Evolutionary conservation across 1,284 basidiomycete genomes (phyloP).

Genomic region (Mycena citricolor): DNA sequence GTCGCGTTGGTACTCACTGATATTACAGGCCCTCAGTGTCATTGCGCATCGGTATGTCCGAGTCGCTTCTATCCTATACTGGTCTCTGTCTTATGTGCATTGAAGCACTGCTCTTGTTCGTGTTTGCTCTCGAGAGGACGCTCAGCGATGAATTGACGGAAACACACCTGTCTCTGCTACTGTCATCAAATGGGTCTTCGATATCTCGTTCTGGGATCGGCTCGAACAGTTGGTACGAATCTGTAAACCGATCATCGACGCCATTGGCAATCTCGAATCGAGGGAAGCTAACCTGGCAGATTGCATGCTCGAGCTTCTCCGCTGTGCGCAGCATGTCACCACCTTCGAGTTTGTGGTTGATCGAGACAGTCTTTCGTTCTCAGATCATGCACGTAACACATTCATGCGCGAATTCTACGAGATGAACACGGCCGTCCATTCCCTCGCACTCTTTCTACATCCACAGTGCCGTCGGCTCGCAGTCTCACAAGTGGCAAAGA

Average conservation of each 20-base stretch:
- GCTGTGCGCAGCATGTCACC: conserved; percentile 1
- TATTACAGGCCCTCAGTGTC: conserved; percentile 10
- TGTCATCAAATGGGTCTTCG: neutral
- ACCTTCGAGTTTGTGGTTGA: neutral
- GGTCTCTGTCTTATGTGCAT: neutral
- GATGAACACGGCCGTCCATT: conserved; percentile 22
- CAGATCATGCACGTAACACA: conserved; percentile 13
- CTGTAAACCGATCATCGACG: conserved; percentile 15
- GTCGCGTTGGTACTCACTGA: conserved; percentile 13
- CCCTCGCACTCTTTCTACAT: conserved; percentile 24
- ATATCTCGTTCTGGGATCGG: neutral
- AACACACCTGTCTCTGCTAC: neutral
- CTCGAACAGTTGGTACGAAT: conserved; percentile 2
- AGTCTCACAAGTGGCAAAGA: too few relatives aligned
- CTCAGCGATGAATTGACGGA: conserved; percentile 6
- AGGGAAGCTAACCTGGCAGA: conserved; percentile 8
- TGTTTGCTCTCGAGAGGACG: conserved; percentile 6
- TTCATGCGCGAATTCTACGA: conserved; percentile 20
- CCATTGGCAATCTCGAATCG: conserved; percentile 11
- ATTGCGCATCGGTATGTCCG: conserved; percentile 3
- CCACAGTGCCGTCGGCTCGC: conserved; percentile 22
- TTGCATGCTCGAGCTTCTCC: conserved; percentile 20
- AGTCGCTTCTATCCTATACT: neutral
- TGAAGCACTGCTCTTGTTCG: neutral
- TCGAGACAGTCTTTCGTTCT: conserved; percentile 7